These are phyloP conservation scores for Monosporozyma yasuniensis DNA, from an alignment of 805 yeast genomes.

Conservation along the genomic window DNA sequence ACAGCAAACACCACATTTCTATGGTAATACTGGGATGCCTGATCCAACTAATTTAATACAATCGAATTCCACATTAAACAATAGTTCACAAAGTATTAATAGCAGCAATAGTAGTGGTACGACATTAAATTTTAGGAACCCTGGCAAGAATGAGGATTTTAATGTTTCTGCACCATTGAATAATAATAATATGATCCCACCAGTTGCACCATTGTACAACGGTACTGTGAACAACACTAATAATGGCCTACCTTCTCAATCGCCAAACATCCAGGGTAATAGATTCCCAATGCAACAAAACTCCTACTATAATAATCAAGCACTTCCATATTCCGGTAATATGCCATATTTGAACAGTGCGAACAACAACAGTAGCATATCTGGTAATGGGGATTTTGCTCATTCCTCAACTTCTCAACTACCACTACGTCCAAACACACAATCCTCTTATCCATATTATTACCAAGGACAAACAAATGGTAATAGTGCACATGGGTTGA, in stretches of 20 bases:
- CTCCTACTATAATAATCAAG: slow-evolving; percentile 5
- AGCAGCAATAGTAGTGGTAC: slow-evolving; percentile 6
- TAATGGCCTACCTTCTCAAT: slow-evolving; percentile 3
- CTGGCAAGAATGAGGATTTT: slow-evolving; percentile 6
- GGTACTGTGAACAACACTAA: neutral
- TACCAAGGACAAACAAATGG: neutral
- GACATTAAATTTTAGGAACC: slow-evolving; percentile 2
- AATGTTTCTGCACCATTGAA: neutral
- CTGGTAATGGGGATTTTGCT: neutral
- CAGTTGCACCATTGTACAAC: neutral
- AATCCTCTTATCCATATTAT: slow-evolving; percentile 5
- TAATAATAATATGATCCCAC: neutral
- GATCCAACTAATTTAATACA: slow-evolving; percentile 2
- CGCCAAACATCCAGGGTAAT: slow-evolving; percentile 5
- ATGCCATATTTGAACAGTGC: slow-evolving; percentile 12
- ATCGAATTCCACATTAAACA: neutral
- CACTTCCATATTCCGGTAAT: slow-evolving; percentile 3
- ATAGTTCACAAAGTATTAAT: neutral
- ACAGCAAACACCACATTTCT: neutral
- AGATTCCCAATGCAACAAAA: slow-evolving; percentile 5
- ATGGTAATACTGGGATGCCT: neutral
- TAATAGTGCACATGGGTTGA: slow-evolving; percentile 2
- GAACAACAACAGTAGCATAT: slow-evolving; percentile 11
- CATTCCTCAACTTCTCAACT: neutral
- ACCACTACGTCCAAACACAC: neutral